Evolutionary conservation across 306 rosid species (phyloP).

Genomic region (Ammopiptanthus mongolicus): DNA sequence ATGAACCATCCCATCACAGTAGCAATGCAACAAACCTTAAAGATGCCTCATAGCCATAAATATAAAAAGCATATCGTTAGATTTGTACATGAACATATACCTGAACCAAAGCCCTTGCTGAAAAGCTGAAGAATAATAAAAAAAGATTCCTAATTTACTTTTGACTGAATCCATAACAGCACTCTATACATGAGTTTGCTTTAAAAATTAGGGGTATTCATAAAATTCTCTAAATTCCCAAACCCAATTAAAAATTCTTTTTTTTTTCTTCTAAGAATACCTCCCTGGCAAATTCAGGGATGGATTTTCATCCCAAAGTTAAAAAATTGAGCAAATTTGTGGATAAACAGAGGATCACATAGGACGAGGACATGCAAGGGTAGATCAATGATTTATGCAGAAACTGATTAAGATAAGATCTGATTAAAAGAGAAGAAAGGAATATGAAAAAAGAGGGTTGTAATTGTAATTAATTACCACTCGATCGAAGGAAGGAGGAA

Average conservation of each 20-base stretch:
- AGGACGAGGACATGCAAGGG: not conserved
- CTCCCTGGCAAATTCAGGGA: not conserved
- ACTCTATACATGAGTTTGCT: not conserved
- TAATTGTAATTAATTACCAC: conserved; percentile 22
- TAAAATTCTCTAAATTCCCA: not conserved
- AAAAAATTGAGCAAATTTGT: not conserved
- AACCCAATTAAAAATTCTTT: not conserved
- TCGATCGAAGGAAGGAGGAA: conserved; percentile 48
- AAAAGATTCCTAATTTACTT: not conserved
- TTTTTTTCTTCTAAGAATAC: not conserved
- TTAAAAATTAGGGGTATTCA: not conserved
- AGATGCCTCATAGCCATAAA: not conserved
- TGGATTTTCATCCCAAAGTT: not conserved
- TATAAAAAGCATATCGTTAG: not conserved
- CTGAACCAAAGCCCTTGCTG: not conserved
- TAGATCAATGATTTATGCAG: conserved; percentile 2
- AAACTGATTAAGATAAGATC: conserved; percentile 13
- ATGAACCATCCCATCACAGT: not conserved
- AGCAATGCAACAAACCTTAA: not conserved
- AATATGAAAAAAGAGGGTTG: not conserved
- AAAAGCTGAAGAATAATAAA: not conserved
- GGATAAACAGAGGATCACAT: not conserved
- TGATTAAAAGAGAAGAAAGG: not conserved
- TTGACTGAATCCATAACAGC: not conserved
- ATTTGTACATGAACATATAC: not conserved